Evolutionary conservation across 2,329 filamentous ascomycete species (phyloP).

Genomic region (Epichloe uncinata): DNA sequence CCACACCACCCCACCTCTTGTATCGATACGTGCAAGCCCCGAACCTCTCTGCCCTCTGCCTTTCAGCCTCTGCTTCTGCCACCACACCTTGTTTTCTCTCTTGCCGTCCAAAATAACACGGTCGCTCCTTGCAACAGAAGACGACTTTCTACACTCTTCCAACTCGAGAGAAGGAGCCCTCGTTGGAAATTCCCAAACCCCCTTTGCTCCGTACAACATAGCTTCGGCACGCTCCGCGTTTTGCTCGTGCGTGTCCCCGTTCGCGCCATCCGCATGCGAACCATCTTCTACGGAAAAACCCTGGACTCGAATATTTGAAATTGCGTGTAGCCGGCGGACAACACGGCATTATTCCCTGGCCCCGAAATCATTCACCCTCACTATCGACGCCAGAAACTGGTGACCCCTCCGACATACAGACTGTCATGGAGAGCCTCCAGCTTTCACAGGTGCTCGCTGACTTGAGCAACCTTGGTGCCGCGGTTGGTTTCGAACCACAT

Average conservation of each 20-base stretch:
- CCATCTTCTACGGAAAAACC: not conserved
- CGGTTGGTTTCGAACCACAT: slow-evolving; percentile 42
- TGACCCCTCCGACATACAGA: not conserved
- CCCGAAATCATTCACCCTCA: not conserved
- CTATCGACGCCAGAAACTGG: not conserved
- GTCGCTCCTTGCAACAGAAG: slow-evolving; percentile 2
- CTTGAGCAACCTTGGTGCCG: slow-evolving; percentile 67
- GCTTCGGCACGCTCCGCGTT: not conserved
- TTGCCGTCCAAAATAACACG: not conserved
- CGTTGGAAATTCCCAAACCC: not conserved
- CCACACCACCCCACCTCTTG: too few relatives aligned
- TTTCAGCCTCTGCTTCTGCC: not conserved
- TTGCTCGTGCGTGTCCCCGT: not conserved
- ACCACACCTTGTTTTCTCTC: not conserved
- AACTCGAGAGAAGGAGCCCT: not conserved
- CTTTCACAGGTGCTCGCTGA: slow-evolving; percentile 80
- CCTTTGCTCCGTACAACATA: not conserved
- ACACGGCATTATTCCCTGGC: not conserved
- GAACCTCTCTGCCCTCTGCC: not conserved
- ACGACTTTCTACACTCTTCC: not conserved
- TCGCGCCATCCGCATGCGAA: not conserved
- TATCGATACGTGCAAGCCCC: not conserved
- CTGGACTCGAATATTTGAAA: not conserved
- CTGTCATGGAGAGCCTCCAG: slow-evolving; percentile 51
- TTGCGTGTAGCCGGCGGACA: not conserved